Conservation (phyloP, 139 green algal genomes). For the Picochlorum sp. region DNA sequence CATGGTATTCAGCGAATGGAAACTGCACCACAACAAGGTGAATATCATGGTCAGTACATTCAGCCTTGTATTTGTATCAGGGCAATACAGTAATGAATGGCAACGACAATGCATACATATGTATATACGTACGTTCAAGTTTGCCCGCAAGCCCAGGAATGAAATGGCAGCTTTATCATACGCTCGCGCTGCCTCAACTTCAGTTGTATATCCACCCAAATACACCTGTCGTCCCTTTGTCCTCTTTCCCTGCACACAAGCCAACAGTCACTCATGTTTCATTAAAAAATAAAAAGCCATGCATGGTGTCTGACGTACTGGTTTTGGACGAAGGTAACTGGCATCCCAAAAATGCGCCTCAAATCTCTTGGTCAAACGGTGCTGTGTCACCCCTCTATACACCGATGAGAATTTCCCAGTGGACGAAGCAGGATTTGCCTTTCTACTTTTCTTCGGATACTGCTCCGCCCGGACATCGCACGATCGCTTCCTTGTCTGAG, state of each 20-base stretch:
- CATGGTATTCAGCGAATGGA: constrained; percentile 44
- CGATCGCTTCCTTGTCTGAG: background rate
- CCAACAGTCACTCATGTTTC: constrained; percentile 11
- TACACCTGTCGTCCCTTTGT: constrained; percentile 64
- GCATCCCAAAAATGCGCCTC: constrained; percentile 77
- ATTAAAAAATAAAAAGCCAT: background rate
- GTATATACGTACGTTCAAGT: constrained; percentile 46
- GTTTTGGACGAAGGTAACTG: constrained; percentile 9
- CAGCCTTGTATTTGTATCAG: no score
- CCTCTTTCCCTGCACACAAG: constrained; percentile 32
- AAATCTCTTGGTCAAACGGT: constrained; percentile 60
- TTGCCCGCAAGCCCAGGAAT: constrained; percentile 43
- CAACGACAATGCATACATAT: constrained; percentile 4
- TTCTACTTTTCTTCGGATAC: constrained; percentile 29
- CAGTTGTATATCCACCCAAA: constrained; percentile 58
- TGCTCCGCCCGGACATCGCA: background rate
- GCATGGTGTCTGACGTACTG: background rate
- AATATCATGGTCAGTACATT: no score
- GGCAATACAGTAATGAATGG: background rate
- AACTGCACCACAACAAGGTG: background rate
- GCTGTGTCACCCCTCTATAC: constrained; percentile 46
- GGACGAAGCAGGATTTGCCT: constrained; percentile 14
- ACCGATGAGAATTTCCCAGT: constrained; percentile 14
- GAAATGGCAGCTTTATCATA: constrained; percentile 71
- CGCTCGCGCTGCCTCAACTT: constrained; percentile 60